Base-by-base conservation (phyloP, 768 basidiomycete species). In the Paxillus ammoniavirescens region DNA sequence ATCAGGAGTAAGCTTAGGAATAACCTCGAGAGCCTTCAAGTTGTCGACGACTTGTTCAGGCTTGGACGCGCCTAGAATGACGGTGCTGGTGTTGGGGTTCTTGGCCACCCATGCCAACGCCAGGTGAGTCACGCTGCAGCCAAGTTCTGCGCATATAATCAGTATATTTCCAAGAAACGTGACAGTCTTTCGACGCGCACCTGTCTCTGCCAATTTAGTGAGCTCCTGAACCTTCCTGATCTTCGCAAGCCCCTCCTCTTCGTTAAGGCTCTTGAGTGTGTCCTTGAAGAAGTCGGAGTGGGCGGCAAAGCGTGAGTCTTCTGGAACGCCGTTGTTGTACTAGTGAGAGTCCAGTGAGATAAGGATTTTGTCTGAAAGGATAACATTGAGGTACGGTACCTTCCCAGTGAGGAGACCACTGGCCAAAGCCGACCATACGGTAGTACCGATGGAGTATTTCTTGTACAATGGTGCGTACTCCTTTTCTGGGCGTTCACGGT, bases 401-500 rank as follows among this genome's bases (percentile, higher is more conserved):
- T 81, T 82, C 15, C 82, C 82, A 10, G 80, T 83, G 43, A 83
- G 74, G 18, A 82, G 54, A 49, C 83, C 83, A 15, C 73, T 70
- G n/a, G 76, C 78, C 47, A 84, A 72, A 7, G 82, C 77, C 4
- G 77, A 79, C 76, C 79, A 85, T 53, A 83, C 79, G 28, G 78
- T 81, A 6, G 75, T 75, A 13, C 81, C 74, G 42, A 75, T 72
- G 15, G 65, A 61, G 65, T 81, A 77, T 51, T 79, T 77, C 53
- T 72, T 66, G 65, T 75, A 82, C 36, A 77, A 35, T 23, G 71
- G 74, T 56, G 68, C 70, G 64, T 79, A 82, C 63, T 84, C 82
- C 53, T 70, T 71, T 67, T 84, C 82, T 54, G 82, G 77, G 26
- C 77, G 72, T 50, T 82, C 77, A 23, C 82, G 74, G 68, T 77